Evolutionary conservation across 176 grass and related monocot genomes (phyloP), one percentile per base, ranked within the genome.

Genomic region (Alloteropsis semialata): DNA sequence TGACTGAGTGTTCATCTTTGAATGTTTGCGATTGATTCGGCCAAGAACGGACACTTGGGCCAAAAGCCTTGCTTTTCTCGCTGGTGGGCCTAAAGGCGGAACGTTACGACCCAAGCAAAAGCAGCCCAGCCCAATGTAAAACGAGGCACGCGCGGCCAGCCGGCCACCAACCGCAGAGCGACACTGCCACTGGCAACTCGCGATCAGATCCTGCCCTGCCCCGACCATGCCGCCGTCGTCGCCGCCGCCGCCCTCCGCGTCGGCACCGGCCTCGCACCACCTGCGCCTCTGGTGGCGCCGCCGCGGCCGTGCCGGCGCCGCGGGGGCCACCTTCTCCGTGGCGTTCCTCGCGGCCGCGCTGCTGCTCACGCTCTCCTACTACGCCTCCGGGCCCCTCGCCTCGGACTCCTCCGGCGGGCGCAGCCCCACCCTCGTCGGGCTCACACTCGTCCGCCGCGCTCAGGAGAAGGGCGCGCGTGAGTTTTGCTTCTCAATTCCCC

Each of bases 401-500:
- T 14, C 53, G 1, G 27, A 61, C n/a, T 25, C 55, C 38, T 19
- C 75, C 25, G 15, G 25, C 22, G 41, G 41, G 8, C 69, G 74
- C 50, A 50, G 65, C 37, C 41, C 90, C 44, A 53, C 76, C 46
- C 82, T 98, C 71, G 92, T 98, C 15, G 76, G 21, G 38, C 91
- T 95, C 71, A 98, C 92, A 27, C 84, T 95, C 74, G 72, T 95
- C n/a, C 69, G 50, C 13, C 50, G 72, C 30, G 89, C 96, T 48
- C 30, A 87, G 72, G 89, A 91, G 82, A 95, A 92, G 84, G 92
- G 93, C 67, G 96, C 91, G 6, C 83, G 89, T 98, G 56, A 91
- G 91, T 79, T 12, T 24, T 48, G 1, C 24, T 25, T 32, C 1
- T 24, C 13, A 16, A 49, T 41, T 45, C 9, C 49, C 45, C 46